Base-by-base conservation (phyloP, 2,329 filamentous ascomycete species). In the Geoglossum cookeanum region DNA sequence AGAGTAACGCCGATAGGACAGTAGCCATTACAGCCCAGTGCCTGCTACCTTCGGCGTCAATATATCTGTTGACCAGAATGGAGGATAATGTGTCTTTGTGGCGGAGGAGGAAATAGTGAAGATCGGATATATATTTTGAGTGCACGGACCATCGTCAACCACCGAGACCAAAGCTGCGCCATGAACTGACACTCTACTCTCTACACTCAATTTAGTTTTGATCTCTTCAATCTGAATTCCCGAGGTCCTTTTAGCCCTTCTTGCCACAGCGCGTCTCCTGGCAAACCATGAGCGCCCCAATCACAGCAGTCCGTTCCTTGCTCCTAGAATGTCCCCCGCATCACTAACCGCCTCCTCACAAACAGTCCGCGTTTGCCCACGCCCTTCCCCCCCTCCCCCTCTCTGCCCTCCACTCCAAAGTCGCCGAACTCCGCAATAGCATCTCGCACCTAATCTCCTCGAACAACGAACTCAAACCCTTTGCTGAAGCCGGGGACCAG, bases 331-430 rank as follows among this genome's bases (percentile, higher is more conserved):
- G 11, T 9, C 48, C 32, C 48, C 15, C 32, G 9, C 9, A 22
- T 52, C 48, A 52, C 45, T 67, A 71, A 64, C 62, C 74, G 9
- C 63, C 63, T 15, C 75, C 77, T 33, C 79, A 80, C 60, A 68
- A 71, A 27, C 72, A n/a, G 63, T 66, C 48, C 35, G 72, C 71
- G 59, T 80, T 80, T 64, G 72, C 74, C 56, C 67, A 72, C 60
- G 80, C 80, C 22, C 74, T 84, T 61, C 68, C 73, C 63, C 73
- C 75, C 58, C 75, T 84, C 6, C 75, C 79, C 8, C 68, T 81
- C 61, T 74, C 77, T 59, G 72, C 76, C 22, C 69, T 84, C 32
- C 78, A 81, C 69, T 70, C 73, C 64, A 83, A 83, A 71, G 76
- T 75, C 58, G 72, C 75, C 58, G 80, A 84, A 63, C 71, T 84